Evolutionary conservation across 2,329 filamentous ascomycete genomes (phyloP), one percentile per base, ranked within the genome.

Genomic region (Akanthomyces uredinophilus): DNA sequence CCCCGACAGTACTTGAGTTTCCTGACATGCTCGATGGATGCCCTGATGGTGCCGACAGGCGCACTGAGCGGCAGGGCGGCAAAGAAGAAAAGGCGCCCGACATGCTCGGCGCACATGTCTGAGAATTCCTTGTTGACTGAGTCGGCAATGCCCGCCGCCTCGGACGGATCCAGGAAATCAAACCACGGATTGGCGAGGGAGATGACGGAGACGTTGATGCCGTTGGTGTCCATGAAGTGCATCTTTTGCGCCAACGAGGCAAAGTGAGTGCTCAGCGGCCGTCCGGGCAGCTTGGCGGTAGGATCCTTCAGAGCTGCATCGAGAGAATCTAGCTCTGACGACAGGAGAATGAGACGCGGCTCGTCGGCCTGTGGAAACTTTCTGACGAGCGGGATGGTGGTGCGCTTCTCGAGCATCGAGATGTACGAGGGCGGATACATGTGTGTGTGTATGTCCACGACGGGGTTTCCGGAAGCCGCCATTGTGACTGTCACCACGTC

Each of bases 101-200:
- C 83, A 63, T 88, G 83, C 53, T 79, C 72, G 6, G 77, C 79
- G 76, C 93, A 96, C 74, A 92, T 88, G 50, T 73, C 70, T 55
- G 92, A 85, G 58, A 96, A 87, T 66, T 94, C 91, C 66, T 87
- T 79, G 73, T 96, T 97, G 72, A 96, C 87, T 1, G 79, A 79
- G 57, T 70, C 65, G 1, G 91, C 91, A 54, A 87, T 86, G 35
- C 75, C 72, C 1, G 82, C 83, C 0, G 90, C 89, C 66, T 88
- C 83, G 4, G 78, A 72, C 0, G 84, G 71, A 11, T 79, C 72
- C 0, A 96, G 76, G 71, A 96, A 97, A 75, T 97, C 93, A 2
- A 97, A 83, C 93, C 93, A 97, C 0, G 93, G 93, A 71, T 97
- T 97, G 16, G 93, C 93, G 24, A 96, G 85, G 0, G 91, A 95